phyloP scores from a whole-genome alignment of 1,284 basidiomycete genomes.

The Albatrellus sp. region DNA sequence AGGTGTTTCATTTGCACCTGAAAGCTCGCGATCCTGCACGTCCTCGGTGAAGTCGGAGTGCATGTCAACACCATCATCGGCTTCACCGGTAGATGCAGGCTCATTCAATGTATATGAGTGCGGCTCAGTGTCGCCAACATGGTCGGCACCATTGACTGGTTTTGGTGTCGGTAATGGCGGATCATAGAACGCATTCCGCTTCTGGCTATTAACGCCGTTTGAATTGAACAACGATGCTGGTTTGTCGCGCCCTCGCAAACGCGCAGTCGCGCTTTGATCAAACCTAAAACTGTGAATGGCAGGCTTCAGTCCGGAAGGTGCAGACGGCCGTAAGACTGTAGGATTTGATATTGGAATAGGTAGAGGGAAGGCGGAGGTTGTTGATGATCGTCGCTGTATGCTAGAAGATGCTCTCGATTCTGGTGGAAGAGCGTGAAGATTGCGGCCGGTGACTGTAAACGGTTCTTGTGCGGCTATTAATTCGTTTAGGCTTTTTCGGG shows the following conservation, averaged over 20 bases:
- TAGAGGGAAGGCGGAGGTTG: too few species aligned
- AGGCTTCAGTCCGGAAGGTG: not conserved
- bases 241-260: not conserved
- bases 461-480: not conserved
- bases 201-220: constrained; percentile 30
- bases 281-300: not conserved
- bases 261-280: not conserved
- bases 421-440: not conserved
- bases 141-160: constrained; percentile 4
- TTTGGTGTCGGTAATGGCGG: constrained; percentile 24
- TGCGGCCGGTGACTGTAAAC: not conserved
- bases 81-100: not conserved
- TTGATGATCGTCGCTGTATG: too few species aligned
- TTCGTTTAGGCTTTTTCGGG: not conserved
- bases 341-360: not conserved
- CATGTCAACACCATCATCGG: not conserved
- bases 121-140: not conserved
- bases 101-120: not conserved
- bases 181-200: constrained; percentile 49
- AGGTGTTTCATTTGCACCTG: not conserved
- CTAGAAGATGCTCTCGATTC: not conserved
- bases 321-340: not conserved
- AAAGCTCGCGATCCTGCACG: not conserved
- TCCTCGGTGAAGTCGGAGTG: not conserved
- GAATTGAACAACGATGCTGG: constrained; percentile 29